Base-by-base conservation (phyloP, 495 filamentous ascomycete species). In the Penicillium lagena region DNA sequence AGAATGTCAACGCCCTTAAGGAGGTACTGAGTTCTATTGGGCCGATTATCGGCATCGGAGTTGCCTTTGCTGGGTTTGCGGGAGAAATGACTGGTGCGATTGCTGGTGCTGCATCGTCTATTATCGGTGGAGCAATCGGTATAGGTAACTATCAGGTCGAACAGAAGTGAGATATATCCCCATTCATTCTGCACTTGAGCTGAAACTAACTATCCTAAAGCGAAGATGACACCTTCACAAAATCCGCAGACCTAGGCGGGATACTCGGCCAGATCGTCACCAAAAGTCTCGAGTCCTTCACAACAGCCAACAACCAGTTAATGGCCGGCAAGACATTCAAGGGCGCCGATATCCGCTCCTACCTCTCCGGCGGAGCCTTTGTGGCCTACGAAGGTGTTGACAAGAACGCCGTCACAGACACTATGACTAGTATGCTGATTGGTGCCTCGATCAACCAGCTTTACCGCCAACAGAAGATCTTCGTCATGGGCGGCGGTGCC, bases 401-500 rank as follows among this genome's bases (percentile, higher is more conserved):
- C 40, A 60, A 58, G 34, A 51, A 55, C 12, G 36, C 44, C 7
- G 35, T 58, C 43, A 52, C 45, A 13, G 46, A 58, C 29, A 17
- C 46, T 9, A 55, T 55, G 51, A 58, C 46, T n/a, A 47, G 31
- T 33, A 52, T 60, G 40, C 46, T 63, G 1, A 35, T 52, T 36
- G 57, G 57, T n/a, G 42, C 42, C 9, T 41, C 59, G 11, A 50
- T 60, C 37, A 60, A 60, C 35, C 35, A 45, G 32, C 49, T 63
- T 8, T 55, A 49, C 36, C 59, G 54, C 15, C 33, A 17, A 4
- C 48, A 55, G 30, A 63, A 55, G 40, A 43, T 63, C 35, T 60
- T 60, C 46, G 46, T 64, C 34, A 52, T 62, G 50, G 60, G 60
- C 9, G 55, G 55, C 33, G 60, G 55, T 29, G 48, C 51, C 31